Evolutionary conservation across 2,329 filamentous ascomycete species (phyloP).

Genomic region (Phaeosphaeria sp.): DNA sequence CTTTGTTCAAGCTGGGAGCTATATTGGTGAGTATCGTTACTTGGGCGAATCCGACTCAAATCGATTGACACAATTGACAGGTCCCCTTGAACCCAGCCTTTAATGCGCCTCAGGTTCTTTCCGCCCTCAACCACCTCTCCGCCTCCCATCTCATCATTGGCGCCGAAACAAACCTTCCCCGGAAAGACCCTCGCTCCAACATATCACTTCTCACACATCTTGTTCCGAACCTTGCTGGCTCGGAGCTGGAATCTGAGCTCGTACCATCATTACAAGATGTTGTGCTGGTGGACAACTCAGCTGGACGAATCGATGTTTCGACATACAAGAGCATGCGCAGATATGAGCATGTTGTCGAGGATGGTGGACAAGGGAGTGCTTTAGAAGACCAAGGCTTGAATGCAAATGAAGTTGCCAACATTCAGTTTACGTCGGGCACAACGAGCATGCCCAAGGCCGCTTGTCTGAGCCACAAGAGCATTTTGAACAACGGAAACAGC

Average conservation of each 20-base stretch:
- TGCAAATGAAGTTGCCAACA: constrained; percentile 81
- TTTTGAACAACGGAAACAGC: constrained; percentile 88
- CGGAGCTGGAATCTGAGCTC: constrained; percentile 58
- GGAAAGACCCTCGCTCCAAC: constrained; percentile 67
- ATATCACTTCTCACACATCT: constrained; percentile 63
- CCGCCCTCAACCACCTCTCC: constrained; percentile 78
- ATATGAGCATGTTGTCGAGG: constrained; percentile 55
- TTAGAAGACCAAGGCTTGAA: constrained; percentile 59
- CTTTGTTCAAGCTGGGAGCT: constrained; percentile 91
- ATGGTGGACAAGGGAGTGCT: constrained; percentile 48
- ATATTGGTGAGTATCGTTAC: constrained; percentile 74
- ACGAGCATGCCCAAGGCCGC: constrained; percentile 91
- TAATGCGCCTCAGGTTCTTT: constrained; percentile 76
- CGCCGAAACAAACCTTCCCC: constrained; percentile 83
- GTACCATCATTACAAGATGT: constrained; percentile 76
- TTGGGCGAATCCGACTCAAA: too few species aligned
- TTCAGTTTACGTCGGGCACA: constrained; percentile 97
- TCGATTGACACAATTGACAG: constrained; percentile 42
- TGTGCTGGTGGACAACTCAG: constrained; percentile 80
- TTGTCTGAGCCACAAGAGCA: constrained; percentile 82
- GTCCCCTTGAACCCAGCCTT: constrained; percentile 94
- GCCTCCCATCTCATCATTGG: constrained; percentile 80
- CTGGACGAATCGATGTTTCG: constrained; percentile 58
- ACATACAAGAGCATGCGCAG: constrained; percentile 46
- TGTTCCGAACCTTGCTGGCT: constrained; percentile 55